Evolutionary conservation across 108 stramenopile species (phyloP).

Genomic region (Cyclostephanos invisitatus): DNA sequence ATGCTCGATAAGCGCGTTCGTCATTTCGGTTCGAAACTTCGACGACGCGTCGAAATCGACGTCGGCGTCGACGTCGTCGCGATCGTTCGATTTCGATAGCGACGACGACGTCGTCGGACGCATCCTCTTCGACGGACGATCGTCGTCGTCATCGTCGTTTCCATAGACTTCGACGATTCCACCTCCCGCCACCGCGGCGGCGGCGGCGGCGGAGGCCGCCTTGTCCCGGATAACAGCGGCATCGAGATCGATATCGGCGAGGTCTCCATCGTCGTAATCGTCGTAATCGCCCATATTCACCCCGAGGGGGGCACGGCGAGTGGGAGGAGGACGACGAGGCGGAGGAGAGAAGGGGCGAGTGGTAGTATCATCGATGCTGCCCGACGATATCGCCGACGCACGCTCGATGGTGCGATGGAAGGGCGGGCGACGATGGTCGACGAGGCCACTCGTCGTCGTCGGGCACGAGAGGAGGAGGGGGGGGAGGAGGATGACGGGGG

Average conservation of each 20-base stretch:
- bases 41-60: constrained; percentile 4
- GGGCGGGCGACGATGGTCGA: too few relatives aligned
- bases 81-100: not conserved
- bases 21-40: constrained; percentile 15
- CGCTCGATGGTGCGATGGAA: too few relatives aligned
- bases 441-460: too few relatives aligned
- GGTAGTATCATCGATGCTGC: too few relatives aligned
- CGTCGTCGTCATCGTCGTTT: not conserved
- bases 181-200: not conserved
- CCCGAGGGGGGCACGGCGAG: not conserved
- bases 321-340: not conserved
- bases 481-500: not conserved
- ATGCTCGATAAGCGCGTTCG: constrained; percentile 35
- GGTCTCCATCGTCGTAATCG: constrained; percentile 25
- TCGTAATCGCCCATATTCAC: constrained; percentile 22
- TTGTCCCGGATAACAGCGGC: constrained; percentile 14
- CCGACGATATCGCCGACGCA: too few relatives aligned
- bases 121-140: not conserved
- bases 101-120: not conserved
- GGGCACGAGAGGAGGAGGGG: not conserved
- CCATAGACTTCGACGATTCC: not conserved
- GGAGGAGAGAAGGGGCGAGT: too few relatives aligned
- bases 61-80: not conserved
- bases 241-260: constrained; percentile 36
- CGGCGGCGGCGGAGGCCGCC: not conserved